These are phyloP conservation scores for Lyophyllum atratum DNA, from an alignment of 768 basidiomycete species.

Conservation along the genomic window DNA sequence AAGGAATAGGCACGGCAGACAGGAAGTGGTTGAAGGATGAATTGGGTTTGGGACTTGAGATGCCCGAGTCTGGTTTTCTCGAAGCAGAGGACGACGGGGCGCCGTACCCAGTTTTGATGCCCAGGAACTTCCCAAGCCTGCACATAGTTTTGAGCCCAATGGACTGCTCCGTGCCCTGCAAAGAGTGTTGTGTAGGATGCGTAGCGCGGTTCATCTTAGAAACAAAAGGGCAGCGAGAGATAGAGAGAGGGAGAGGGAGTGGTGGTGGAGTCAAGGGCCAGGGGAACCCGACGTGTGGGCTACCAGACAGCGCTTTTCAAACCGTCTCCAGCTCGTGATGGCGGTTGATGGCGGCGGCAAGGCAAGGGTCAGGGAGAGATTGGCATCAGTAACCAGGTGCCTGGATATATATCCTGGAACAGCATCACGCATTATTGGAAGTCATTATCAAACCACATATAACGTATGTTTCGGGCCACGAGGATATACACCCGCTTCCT, in stretches of 20 bases:
- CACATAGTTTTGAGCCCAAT: background rate
- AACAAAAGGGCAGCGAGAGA: background rate
- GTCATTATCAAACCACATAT: background rate
- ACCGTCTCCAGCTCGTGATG: constrained; percentile 1
- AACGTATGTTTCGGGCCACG: constrained; percentile 6
- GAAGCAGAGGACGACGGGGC: background rate
- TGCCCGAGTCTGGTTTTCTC: background rate
- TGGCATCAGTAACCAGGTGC: constrained; percentile 17
- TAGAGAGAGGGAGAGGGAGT: background rate
- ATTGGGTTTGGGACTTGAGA: background rate
- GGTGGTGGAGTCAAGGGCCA: background rate
- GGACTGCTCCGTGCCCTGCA: background rate
- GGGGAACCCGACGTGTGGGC: constrained; percentile 2
- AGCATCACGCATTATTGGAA: constrained; percentile 1
- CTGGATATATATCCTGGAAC: constrained; percentile 11
- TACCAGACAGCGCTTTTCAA: constrained; percentile 6
- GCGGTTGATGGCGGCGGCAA: constrained; percentile 2
- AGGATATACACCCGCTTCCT: background rate
- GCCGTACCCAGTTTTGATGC: constrained; percentile 1
- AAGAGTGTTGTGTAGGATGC: background rate
- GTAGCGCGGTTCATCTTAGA: constrained; percentile 3
- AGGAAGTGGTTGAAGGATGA: background rate
- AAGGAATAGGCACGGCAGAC: background rate
- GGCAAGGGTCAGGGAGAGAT: constrained; percentile 1
- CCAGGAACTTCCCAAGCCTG: constrained; percentile 13